Base-by-base conservation (phyloP, 1,284 basidiomycete genomes). In the Ceratobasidium sp. region DNA sequence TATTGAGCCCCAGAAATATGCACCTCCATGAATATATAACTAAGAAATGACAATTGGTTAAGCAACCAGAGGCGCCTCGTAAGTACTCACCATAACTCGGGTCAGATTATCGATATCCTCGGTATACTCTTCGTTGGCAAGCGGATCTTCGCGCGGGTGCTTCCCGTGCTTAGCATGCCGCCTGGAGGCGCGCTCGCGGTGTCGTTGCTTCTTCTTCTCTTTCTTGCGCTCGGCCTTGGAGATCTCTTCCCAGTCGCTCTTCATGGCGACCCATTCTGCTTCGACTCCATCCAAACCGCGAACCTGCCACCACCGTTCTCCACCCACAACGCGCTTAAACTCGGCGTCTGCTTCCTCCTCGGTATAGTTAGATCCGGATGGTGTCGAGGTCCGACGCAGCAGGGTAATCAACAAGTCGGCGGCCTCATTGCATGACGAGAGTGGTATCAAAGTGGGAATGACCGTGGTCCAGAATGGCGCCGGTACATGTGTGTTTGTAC, bases 291-390 rank as follows among this genome's bases (percentile, higher is more conserved):
- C 64, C 22, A 73, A 42, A 47, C 71, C 70, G 1, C 72, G 72
- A 52, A 73, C 72, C 57, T 73, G 72, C 72, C 72, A 73, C 72
- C 72, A 73, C 3, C 60, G 35, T 12, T 58, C 64, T 1, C 72
- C 72, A n/a, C 72, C 72, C 3, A 65, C 71, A 12, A 68, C 49
- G 22, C 71, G 52, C 35, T 49, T 62, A n/a, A 68, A 68, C 27
- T 68, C 64, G 22, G 64, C 64, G 2, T 68, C 64, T 22, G 64
- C 64, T 22, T 68, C 64, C 32, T 55, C 64, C 17, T 54, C 42
- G 25, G 64, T 55, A 35, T 45, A 68, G 32, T 25, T 35, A 15
- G 64, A 55, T n/a, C 64, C 64, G 29, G 64, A 68, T 27, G 64
- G 64, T 0, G 64, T 47, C 3, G 64, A 68, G 5, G 64, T 68